Conservation (phyloP, 176 grass and related monocot genomes). For the Carex cristatella region DNA sequence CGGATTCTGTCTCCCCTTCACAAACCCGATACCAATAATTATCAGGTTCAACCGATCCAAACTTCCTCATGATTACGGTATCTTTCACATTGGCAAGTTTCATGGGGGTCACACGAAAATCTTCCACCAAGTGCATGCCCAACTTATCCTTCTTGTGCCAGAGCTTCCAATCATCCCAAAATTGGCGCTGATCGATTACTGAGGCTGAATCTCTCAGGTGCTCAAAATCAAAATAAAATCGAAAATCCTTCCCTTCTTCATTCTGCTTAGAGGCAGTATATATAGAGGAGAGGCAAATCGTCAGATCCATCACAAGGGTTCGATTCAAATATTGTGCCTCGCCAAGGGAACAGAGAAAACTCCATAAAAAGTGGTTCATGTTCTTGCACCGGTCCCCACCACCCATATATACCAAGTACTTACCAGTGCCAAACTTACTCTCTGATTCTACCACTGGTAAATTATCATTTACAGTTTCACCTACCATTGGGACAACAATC, state of each 20-base stretch:
- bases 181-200: conserved; percentile 68
- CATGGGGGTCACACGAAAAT: conserved; percentile 77
- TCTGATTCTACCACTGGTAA: conserved; percentile 71
- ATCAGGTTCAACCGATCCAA: conserved; percentile 59
- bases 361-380: conserved; percentile 96
- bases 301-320: conserved; percentile 79
- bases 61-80: conserved; percentile 85
- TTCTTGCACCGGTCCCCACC: conserved; percentile 90
- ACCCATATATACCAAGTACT: conserved; percentile 74
- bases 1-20: conserved; percentile 69
- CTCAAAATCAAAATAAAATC: conserved; percentile 92
- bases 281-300: conserved; percentile 56
- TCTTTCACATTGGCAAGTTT: conserved; percentile 60
- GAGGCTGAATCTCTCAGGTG: conserved; percentile 68
- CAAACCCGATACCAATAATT: conserved; percentile 92
- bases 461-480: conserved; percentile 73
- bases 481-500: conserved; percentile 36
- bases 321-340: conserved; percentile 88
- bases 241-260: conserved; percentile 74
- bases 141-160: conserved; percentile 67
- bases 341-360: conserved; percentile 69
- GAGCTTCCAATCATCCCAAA: conserved; percentile 74
- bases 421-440: conserved; percentile 45
- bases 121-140: conserved; percentile 60
- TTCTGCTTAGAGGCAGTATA: conserved; percentile 58